phyloP scores from a whole-genome alignment of 768 basidiomycete genomes.

The Xanthoconium stramineum region DNA sequence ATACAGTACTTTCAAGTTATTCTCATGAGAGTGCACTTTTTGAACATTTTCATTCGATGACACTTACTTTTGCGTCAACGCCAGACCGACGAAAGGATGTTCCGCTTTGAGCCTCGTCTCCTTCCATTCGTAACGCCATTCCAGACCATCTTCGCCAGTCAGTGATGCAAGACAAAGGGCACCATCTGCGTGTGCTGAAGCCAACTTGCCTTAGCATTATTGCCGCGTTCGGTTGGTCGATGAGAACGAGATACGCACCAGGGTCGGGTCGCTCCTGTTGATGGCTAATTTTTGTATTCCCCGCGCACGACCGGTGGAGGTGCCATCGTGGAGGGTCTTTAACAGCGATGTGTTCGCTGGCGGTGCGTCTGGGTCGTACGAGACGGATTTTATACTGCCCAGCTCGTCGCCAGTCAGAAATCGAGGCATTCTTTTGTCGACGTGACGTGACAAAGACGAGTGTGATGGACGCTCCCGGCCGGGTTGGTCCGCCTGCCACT shows the following conservation, averaged over 20 bases:
- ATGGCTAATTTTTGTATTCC: slow-evolving; percentile 41
- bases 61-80: slow-evolving; percentile 47
- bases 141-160: slow-evolving; percentile 39
- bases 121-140: slow-evolving; percentile 52
- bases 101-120: slow-evolving; percentile 55
- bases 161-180: slow-evolving; percentile 44
- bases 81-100: slow-evolving; percentile 62
- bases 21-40: slow-evolving; percentile 2
- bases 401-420: slow-evolving; percentile 79
- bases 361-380: slow-evolving; percentile 34
- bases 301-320: slow-evolving; percentile 30
- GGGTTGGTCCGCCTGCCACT: no score
- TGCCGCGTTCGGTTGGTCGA: slow-evolving; percentile 12
- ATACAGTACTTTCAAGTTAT: slow-evolving; percentile 35
- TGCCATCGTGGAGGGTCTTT: slow-evolving; percentile 35
- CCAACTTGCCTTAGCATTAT: slow-evolving; percentile 54
- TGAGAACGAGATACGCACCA: slow-evolving; percentile 35
- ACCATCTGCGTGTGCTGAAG: slow-evolving; percentile 63
- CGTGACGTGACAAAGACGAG: slow-evolving; percentile 28
- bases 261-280: slow-evolving; percentile 27
- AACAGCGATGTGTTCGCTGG: slow-evolving; percentile 35
- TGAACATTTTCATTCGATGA: neutral
- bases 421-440: slow-evolving; percentile 46
- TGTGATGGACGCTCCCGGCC: no score
- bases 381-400: slow-evolving; percentile 66